Evolutionary conservation across 257 asterid genomes (phyloP).

Genomic region (Fraxinus americana): DNA sequence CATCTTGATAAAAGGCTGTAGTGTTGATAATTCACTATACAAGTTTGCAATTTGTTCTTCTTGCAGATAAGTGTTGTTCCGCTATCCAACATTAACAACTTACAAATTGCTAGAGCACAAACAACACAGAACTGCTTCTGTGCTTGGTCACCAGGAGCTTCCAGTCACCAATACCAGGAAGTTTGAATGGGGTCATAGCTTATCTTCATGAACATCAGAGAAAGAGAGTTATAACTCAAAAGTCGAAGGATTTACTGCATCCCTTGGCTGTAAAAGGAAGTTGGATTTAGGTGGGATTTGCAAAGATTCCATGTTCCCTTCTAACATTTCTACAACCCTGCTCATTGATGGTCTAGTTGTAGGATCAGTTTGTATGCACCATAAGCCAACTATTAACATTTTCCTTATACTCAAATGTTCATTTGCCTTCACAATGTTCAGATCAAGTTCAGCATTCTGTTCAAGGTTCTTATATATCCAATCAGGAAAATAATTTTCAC

Average conservation of each 20-base stretch:
- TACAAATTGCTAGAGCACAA: no score
- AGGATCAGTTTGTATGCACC: constrained; percentile 42
- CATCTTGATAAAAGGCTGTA: no score
- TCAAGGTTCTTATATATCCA: constrained; percentile 33
- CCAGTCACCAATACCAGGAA: neutral
- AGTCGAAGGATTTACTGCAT: neutral
- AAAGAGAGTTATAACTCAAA: neutral
- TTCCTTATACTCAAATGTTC: constrained; percentile 19
- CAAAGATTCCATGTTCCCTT: constrained; percentile 25
- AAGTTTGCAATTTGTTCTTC: no score
- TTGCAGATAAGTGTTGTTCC: no score
- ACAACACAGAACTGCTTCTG: no score
- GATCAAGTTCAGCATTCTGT: neutral
- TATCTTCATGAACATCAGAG: neutral
- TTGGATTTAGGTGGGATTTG: constrained; percentile 32
- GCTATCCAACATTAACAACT: no score
- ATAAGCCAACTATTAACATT: constrained; percentile 30
- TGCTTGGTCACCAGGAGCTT: no score
- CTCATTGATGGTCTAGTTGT: constrained; percentile 27
- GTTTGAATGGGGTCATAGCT: neutral
- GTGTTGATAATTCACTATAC: no score
- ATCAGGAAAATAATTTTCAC: constrained; percentile 37
- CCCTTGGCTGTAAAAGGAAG: constrained; percentile 15
- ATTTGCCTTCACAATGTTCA: constrained; percentile 13
- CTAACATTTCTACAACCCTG: constrained; percentile 37